phyloP scores from a whole-genome alignment of 495 filamentous ascomycete genomes.

The Terfezia boudieri region DNA sequence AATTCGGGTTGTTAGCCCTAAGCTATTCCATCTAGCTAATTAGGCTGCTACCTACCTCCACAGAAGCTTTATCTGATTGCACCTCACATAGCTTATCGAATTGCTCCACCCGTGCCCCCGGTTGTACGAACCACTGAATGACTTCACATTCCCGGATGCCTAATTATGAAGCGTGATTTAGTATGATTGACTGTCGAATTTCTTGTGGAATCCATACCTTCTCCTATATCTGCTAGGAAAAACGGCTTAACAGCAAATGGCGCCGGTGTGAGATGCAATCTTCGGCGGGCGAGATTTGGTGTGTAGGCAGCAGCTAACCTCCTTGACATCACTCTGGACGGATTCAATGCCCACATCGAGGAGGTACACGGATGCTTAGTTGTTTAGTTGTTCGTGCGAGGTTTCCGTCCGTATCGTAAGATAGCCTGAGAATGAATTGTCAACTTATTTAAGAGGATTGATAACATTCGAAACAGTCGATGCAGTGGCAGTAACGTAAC shows the following conservation, averaged over 20 bases:
- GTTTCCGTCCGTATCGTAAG: too few relatives aligned
- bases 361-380: too few relatives aligned
- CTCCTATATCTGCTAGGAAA: conserved; percentile 83
- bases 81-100: conserved; percentile 97
- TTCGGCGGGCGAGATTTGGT: neutral
- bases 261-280: neutral
- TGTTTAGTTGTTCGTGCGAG: too few relatives aligned
- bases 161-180: conserved; percentile 17
- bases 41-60: conserved; percentile 34
- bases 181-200: neutral
- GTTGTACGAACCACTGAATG: conserved; percentile 98
- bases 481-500: too few relatives aligned
- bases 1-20: neutral
- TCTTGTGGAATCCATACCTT: conserved; percentile 35
- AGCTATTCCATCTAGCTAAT: neutral
- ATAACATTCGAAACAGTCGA: too few relatives aligned
- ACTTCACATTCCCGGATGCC: conserved; percentile 96
- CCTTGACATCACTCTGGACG: neutral
- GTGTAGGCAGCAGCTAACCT: neutral
- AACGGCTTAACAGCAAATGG: conserved; percentile 50
- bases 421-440: too few relatives aligned
- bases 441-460: too few relatives aligned
- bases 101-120: conserved; percentile 86
- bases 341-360: neutral
- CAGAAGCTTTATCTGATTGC: conserved; percentile 94